These are phyloP conservation scores for Geranium rotundifolium DNA, from an alignment of 345 rosid genomes.

Conservation along the genomic window DNA sequence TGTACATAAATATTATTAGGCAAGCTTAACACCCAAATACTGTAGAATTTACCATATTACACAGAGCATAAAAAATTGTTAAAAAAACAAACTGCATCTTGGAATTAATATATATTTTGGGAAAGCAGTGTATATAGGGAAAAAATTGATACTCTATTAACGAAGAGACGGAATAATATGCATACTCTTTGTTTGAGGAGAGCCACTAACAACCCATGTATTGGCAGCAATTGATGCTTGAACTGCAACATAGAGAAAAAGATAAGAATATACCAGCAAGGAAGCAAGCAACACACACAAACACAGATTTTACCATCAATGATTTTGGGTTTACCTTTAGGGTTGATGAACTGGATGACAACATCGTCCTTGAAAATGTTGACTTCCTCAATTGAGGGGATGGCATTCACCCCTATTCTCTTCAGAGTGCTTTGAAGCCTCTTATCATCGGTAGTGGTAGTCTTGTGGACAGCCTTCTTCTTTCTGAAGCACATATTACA, in stretches of 20 bases:
- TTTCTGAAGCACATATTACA: conserved; percentile 31
- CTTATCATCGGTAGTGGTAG: conserved; percentile 90
- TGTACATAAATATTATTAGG: too few relatives aligned
- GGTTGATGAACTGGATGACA: conserved; percentile 75
- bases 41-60: too few relatives aligned
- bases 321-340: conserved; percentile 46
- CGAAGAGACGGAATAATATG: neutral
- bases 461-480: conserved; percentile 99
- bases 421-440: conserved; percentile 90
- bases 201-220: conserved; percentile 94
- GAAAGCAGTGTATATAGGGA: too few relatives aligned
- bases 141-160: too few relatives aligned
- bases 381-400: conserved; percentile 89
- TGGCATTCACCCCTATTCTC: conserved; percentile 85
- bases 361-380: conserved; percentile 91
- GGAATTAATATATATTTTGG: too few relatives aligned
- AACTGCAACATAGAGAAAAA: conserved; percentile 31
- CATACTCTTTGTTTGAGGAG: conserved; percentile 85
- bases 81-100: too few relatives aligned
- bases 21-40: too few relatives aligned
- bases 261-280: neutral
- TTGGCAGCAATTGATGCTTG: conserved; percentile 92
- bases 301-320: too few relatives aligned
- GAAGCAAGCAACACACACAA: too few relatives aligned
- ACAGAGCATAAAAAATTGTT: too few relatives aligned